Base-by-base conservation (phyloP, 2,329 filamentous ascomycete genomes). In the Cryphonectria nitschkei region DNA sequence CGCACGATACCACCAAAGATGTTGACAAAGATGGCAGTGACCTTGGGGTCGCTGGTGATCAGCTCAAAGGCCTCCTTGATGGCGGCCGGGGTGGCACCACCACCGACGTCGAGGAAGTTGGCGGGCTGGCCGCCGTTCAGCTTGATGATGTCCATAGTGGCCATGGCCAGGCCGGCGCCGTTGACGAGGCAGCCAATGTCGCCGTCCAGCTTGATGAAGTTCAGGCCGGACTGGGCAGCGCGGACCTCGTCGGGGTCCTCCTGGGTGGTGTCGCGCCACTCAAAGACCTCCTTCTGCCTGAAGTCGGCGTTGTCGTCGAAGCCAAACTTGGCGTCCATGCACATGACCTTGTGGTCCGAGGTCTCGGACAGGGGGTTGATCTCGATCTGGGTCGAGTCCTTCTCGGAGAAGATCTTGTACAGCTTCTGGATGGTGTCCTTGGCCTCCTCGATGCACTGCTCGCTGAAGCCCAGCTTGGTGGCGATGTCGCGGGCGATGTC, bases 71-170 rank as follows among this genome's bases (percentile, higher is more conserved):
- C 96, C 84, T 96, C 92, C 87, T 94, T 93, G 85, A 99, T 99
- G 78, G 96, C 96, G 76, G 95, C 92, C 46, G 96, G 95, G 73
- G 96, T 99, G 76, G 96, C 96, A 87, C 96, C 96, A 82, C 96
- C 96, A 80, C 96, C 96, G 77, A 99, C 96, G 82, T 99, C 96
- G 77, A 99, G 88, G 91, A 99, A 99, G 90, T 99, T 99, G 78
- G 96, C 96, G 74, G 96, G 96, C 80, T 90, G 87, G 75, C 96
- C 96, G 77, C 96, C 96, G 85, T 98, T 99, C 74, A 99, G 90
- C 90, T 99, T 98, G 89, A 99, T 99, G 83, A 99, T 98, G 84
- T 99, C 96, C 96, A 99, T 99, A 82, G 96, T 99, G 74, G 96
- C 96, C 96, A 99, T 99, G 84, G 96, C 96, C 76, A 99, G 92